phyloP scores from a whole-genome alignment of 2,329 filamentous ascomycete species.

The Shiraia sp. region DNA sequence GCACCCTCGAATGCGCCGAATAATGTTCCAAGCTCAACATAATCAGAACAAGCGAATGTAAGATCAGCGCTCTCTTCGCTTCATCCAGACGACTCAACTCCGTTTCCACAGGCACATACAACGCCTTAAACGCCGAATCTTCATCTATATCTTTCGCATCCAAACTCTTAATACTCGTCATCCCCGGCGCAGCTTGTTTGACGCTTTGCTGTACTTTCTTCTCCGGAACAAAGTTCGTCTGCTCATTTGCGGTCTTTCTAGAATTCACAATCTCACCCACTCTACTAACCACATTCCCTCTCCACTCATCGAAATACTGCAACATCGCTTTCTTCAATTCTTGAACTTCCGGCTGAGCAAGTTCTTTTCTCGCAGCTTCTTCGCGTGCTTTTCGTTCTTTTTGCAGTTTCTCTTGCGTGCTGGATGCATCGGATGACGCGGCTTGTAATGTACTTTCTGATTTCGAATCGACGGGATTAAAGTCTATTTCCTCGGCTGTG shows the following conservation, averaged over 20 bases:
- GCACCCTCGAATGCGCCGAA: slow-evolving; percentile 70
- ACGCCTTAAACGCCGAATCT: slow-evolving; percentile 44
- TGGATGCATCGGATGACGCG: slow-evolving; percentile 25
- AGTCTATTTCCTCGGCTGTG: slow-evolving; percentile 30
- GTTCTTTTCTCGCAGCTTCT: slow-evolving; percentile 50
- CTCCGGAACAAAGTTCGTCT: slow-evolving; percentile 27
- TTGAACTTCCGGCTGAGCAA: slow-evolving; percentile 56
- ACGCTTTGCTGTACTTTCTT: slow-evolving; percentile 22
- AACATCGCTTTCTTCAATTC: slow-evolving; percentile 73
- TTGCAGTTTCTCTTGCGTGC: slow-evolving; percentile 33
- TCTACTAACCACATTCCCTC: slow-evolving; percentile 68
- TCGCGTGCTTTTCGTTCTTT: slow-evolving; percentile 37
- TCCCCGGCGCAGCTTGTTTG: slow-evolving; percentile 33
- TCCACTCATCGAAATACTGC: slow-evolving; percentile 79
- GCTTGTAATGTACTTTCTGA: slow-evolving; percentile 27
- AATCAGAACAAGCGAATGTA: slow-evolving; percentile 74
- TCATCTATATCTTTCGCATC: slow-evolving; percentile 37
- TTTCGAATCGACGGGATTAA: slow-evolving; percentile 15
- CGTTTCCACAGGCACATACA: slow-evolving; percentile 49
- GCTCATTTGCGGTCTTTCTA: slow-evolving; percentile 38
- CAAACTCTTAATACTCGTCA: slow-evolving; percentile 31
- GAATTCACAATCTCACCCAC: slow-evolving; percentile 66
- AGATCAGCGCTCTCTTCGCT: slow-evolving; percentile 66
- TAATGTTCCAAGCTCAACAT: slow-evolving; percentile 79
- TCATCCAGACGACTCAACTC: slow-evolving; percentile 60